Evolutionary conservation across 1,139 yeast species (phyloP), one percentile per base, ranked within the genome.

Genomic region (Sugiyamaella neomexicana): DNA sequence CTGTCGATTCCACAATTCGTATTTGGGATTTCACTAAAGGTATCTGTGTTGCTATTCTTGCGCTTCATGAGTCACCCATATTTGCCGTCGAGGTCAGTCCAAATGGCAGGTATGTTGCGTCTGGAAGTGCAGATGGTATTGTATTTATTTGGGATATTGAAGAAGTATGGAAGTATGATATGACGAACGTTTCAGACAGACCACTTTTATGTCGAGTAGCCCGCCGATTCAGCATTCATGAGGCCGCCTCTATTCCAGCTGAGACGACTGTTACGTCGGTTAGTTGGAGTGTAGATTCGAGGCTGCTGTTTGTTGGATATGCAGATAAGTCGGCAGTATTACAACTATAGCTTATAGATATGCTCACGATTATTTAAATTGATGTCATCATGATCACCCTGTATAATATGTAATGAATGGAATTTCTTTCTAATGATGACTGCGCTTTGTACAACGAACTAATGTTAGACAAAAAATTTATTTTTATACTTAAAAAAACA

Each of bases 1-100:
- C 95, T 0, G 73, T 87, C 69, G 96, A 89, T 60, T 91, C 95
- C 1, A 74, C 84, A 0, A 71, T 85, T 1, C 77, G 86, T 54
- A 63, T 87, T 0, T 89, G 96, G 96, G 80, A 86, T 60, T 74
- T 80, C 1, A 63, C 71, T 13, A 68, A 68, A 6, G 83, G 83
- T 16, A 65, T 68, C 12, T 61, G 74, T 17, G 56, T 79, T 5
- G 75, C 72, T 9, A 64, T 73, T 9, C 65, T 75, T 36, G 68
- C 74, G 8, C 66, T 76, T 12, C 68, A 66, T n/a, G 79, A 75
- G 47, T 80, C 80, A 5, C 80, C 88, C 1, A 75, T 86, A 0
- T 76, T 84, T 54, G 73, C 75, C 16, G 82, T 83, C 1, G 72
- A 76, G 1, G 59, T 84, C 12, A 80, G 87, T 0, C 80, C 82